These are phyloP conservation scores for Hebeloma cylindrosporum DNA, from an alignment of 768 basidiomycete genomes.

Conservation along the genomic window DNA sequence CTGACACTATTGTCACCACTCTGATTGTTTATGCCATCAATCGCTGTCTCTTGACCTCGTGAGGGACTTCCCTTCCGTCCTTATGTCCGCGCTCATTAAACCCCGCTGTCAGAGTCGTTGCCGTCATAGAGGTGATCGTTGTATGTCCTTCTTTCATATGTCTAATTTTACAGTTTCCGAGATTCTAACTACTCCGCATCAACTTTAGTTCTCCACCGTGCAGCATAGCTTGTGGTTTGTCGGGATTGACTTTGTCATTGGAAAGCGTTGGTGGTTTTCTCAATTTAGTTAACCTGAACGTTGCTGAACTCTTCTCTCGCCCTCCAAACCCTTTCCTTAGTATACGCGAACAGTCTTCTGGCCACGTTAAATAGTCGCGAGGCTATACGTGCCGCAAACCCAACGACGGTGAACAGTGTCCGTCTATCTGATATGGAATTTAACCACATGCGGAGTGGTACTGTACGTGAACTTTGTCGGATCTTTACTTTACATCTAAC, in stretches of 20 bases:
- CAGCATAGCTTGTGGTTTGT: constrained; percentile 38
- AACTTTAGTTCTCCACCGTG: constrained; percentile 27
- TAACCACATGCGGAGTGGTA: no score
- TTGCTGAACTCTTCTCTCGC: neutral
- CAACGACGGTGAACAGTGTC: constrained; percentile 10
- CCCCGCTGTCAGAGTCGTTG: constrained; percentile 28
- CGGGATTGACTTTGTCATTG: constrained; percentile 45
- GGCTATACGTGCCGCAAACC: constrained; percentile 22
- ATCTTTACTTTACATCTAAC: no score
- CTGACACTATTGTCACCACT: constrained; percentile 40
- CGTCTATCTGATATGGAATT: constrained; percentile 20
- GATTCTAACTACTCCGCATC: no score
- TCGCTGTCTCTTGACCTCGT: constrained; percentile 50
- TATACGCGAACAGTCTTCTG: constrained; percentile 49
- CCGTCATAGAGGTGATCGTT: constrained; percentile 38
- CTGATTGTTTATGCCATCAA: constrained; percentile 52
- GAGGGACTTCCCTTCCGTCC: constrained; percentile 12
- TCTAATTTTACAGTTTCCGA: neutral
- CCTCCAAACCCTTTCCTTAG: no score
- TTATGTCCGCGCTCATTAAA: neutral
- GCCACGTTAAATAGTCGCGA: constrained; percentile 42
- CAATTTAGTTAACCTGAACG: neutral
- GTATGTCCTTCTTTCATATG: constrained; percentile 20
- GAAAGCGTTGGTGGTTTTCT: constrained; percentile 37
- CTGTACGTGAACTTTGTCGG: no score